Evolutionary conservation across 495 filamentous ascomycete species (phyloP), one percentile per base, ranked within the genome.

Genomic region (Lindgomyces ingoldianus): DNA sequence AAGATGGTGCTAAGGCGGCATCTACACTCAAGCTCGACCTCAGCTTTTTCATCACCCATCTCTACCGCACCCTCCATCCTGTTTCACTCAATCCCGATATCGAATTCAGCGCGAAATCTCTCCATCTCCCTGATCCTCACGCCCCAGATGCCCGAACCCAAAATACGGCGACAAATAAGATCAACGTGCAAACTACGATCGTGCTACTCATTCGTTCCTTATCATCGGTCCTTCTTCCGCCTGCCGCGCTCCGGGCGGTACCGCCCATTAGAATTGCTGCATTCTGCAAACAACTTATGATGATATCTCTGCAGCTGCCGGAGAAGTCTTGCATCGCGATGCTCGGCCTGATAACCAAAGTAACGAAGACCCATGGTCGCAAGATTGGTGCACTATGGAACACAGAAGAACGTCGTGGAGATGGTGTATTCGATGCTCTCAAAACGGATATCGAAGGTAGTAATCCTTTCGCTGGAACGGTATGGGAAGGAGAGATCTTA

Each of bases 401-500:
- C 65, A 90, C 88, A 1, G 94, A 97, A 72, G 94, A 98, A 80
- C 83, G 91, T 44, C 90, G 88, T 70, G 93, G 94, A 1, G 94
- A 91, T 70, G 88, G 88, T 12, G 83, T 87, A 1, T 86, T 80
- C 67, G 82, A 87, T 72, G 71, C 83, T n/a, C 54, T 81, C 58
- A 73, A 74, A 29, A 78, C 75, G 25, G 84, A 90, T 67, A 79
- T 92, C 2, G 93, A 96, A 73, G 82, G 81, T 21, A 92, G 86
- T 60, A 96, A 96, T 78, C 91, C 93, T 11, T 96, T 92, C 74
- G 89, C 93, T 4, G 83, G 87, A 3, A 95, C 91, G 1, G 81
- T 96, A 6, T 98, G 93, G 93, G 94, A 98, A 71, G 91, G 91
- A 1, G 93, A 97, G 78, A 68, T 98, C 46, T 72, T 98, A 68